phyloP scores from a whole-genome alignment of 768 basidiomycete species.

The Termitomyces bulborhizus region DNA sequence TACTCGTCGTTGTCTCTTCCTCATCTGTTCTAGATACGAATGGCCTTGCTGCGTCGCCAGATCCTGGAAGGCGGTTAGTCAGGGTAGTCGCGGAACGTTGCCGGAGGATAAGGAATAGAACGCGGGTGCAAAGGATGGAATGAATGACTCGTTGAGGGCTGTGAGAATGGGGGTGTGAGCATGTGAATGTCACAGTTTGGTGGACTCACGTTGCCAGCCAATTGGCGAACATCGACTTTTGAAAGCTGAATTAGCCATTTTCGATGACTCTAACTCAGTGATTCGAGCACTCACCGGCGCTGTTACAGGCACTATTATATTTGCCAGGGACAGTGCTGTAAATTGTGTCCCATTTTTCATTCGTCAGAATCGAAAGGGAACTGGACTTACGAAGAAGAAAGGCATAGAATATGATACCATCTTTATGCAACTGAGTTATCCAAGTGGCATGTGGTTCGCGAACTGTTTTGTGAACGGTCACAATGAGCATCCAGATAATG shows the following conservation, averaged over 20 bases:
- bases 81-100: conserved; percentile 18
- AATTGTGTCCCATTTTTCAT: not conserved
- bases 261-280: not conserved
- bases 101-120: conserved; percentile 33
- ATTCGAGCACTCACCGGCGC: conserved; percentile 22
- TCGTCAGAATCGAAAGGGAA: not conserved
- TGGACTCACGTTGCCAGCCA: conserved; percentile 35
- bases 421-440: conserved; percentile 31
- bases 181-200: not conserved
- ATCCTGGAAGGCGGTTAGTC: conserved; percentile 12
- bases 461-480: conserved; percentile 16
- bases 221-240: conserved; percentile 28
- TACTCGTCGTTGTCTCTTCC: conserved; percentile 9
- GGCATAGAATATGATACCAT: conserved; percentile 35
- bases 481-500: not conserved
- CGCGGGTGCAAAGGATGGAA: conserved; percentile 34
- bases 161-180: not conserved
- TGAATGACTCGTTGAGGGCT: conserved; percentile 40
- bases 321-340: conserved; percentile 31
- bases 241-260: not conserved
- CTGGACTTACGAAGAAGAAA: conserved; percentile 28
- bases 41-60: not conserved
- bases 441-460: conserved; percentile 28
- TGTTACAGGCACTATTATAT: conserved; percentile 31
- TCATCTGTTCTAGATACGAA: conserved; percentile 19